Conservation (phyloP, 2,329 filamentous ascomycete species). For the Xylariaceae sp. region DNA sequence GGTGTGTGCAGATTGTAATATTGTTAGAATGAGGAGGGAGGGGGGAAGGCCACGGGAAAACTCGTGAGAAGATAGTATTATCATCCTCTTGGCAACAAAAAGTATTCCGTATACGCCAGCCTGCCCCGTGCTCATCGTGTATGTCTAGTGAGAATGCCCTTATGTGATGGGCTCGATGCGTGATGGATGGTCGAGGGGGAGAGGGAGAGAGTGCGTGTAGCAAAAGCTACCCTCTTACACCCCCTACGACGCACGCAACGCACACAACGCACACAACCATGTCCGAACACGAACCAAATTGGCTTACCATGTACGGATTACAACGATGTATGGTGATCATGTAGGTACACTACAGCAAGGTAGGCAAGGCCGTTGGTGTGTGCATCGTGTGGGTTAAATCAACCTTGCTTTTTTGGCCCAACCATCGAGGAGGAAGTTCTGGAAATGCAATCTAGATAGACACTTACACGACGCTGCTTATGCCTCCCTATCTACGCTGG, state of each 20-base stretch:
- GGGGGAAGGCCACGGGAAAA: background rate
- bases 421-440: background rate
- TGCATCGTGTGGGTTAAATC: background rate
- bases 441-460: constrained; percentile 1
- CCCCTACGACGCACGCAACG: background rate
- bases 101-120: background rate
- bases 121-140: background rate
- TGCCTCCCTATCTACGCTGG: background rate
- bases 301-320: background rate
- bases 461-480: background rate
- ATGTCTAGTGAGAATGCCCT: constrained; percentile 4
- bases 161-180: constrained; percentile 6
- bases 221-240: background rate
- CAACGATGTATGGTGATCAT: background rate
- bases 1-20: constrained; percentile 12
- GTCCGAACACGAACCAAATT: background rate
- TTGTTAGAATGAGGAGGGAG: background rate
- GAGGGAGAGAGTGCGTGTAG: constrained; percentile 1
- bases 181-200: constrained; percentile 4
- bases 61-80: background rate
- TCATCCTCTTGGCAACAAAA: constrained; percentile 7
- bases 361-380: background rate
- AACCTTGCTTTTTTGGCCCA: background rate
- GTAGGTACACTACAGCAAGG: background rate
- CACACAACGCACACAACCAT: background rate